Conservation (phyloP, 306 rosid genomes). For the Astragalus glycyphyllos region DNA sequence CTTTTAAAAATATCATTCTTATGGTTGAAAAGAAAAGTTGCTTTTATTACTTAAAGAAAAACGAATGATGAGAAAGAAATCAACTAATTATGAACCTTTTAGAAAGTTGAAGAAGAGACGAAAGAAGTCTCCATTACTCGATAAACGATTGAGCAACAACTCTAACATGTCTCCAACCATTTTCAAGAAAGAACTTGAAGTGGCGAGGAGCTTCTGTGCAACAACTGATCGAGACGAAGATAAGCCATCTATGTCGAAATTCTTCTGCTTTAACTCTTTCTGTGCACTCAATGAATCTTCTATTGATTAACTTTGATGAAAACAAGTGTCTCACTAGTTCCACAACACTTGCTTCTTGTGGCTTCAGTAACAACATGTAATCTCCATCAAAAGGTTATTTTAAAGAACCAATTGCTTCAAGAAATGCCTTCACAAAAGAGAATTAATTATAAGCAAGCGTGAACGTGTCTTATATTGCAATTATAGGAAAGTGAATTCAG, state of each 20-base stretch:
- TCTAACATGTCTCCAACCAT: conserved; percentile 48
- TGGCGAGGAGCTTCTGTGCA: conserved; percentile 48
- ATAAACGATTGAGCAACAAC: conserved; percentile 55
- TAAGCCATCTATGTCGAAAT: conserved; percentile 65
- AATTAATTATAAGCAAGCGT: conserved; percentile 21
- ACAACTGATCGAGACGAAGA: conserved; percentile 58
- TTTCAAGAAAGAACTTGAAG: conserved; percentile 33
- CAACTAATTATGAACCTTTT: conserved; percentile 41
- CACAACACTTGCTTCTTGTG: conserved; percentile 50
- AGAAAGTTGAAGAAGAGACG: conserved; percentile 50
- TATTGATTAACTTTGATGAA: conserved; percentile 43
- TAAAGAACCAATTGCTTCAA: conserved; percentile 45
- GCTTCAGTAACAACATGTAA: conserved; percentile 48
- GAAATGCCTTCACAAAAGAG: background rate
- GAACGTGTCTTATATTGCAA: conserved; percentile 20
- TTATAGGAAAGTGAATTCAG: background rate
- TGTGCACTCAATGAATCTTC: conserved; percentile 59
- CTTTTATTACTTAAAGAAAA: no score
- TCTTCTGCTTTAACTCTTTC: background rate
- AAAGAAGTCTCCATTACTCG: conserved; percentile 65
- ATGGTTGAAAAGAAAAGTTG: no score
- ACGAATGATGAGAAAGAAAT: no score
- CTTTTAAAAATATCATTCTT: no score
- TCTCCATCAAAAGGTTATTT: conserved; percentile 27
- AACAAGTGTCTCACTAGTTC: conserved; percentile 55